Conservation (phyloP, 495 filamentous ascomycete genomes). For the Chaetomium tenue region DNA sequence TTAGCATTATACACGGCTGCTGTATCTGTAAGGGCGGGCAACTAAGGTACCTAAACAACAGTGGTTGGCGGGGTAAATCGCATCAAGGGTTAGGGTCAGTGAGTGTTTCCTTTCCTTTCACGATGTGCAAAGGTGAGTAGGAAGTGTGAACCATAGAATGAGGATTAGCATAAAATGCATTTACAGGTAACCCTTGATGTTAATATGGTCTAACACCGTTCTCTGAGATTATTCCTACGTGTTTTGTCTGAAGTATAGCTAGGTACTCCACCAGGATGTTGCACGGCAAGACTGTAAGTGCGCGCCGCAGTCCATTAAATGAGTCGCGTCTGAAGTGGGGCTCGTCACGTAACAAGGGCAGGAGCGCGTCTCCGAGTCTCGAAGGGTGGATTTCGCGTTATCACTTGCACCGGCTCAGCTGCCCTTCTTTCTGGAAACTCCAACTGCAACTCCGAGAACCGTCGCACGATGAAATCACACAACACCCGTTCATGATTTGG, state of each 20-base stretch:
- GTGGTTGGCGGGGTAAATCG: conserved; percentile 7
- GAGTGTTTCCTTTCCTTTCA: conserved; percentile 7
- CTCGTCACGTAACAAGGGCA: conserved; percentile 34
- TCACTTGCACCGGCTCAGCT: not conserved
- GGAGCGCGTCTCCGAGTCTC: conserved; percentile 29
- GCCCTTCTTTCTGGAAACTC: conserved; percentile 2
- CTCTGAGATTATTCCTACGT: no score
- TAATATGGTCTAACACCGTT: not conserved
- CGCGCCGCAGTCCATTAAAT: conserved; percentile 30
- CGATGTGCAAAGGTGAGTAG: no score
- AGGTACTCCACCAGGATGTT: no score
- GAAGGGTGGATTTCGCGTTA: conserved; percentile 20
- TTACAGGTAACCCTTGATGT: not conserved
- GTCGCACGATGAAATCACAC: not conserved
- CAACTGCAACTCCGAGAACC: not conserved
- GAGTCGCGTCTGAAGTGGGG: conserved; percentile 34
- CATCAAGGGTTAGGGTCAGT: conserved; percentile 21
- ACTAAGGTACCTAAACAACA: not conserved
- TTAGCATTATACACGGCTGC: no score
- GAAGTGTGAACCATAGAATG: no score
- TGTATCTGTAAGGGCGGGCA: not conserved
- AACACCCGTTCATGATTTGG: not conserved
- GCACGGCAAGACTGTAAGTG: not conserved
- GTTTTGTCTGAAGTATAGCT: no score
- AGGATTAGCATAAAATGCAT: no score